A percentile compares a stretch with the other conserved stretches of the same genome.
phyloP scores from a whole-genome alignment of 805 yeast genomes.

The Candida piceae region DNA sequence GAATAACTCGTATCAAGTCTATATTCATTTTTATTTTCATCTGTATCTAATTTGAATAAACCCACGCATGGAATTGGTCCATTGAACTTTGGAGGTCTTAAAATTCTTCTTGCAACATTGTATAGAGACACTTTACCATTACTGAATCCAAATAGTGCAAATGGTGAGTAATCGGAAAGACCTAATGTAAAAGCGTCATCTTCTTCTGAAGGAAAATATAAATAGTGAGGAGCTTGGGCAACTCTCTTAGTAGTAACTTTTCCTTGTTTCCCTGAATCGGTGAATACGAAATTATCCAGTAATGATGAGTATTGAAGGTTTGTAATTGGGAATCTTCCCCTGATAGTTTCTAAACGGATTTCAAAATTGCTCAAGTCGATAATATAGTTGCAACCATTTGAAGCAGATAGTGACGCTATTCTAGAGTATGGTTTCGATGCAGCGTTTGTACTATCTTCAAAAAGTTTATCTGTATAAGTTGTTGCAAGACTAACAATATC shows the following conservation, averaged over 20 bases:
- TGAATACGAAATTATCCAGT: conserved; percentile 17
- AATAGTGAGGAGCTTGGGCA: conserved; percentile 5
- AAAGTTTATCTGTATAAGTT: conserved; percentile 16
- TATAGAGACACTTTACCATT: conserved; percentile 17
- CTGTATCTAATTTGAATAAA: conserved; percentile 19
- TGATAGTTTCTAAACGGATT: conserved; percentile 11
- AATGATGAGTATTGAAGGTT: conserved; percentile 18
- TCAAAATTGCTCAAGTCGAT: conserved; percentile 18
- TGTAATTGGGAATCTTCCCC: conserved; percentile 7
- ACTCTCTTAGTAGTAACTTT: conserved; percentile 19
- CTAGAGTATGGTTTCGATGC: conserved; percentile 4
- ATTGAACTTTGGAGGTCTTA: conserved; percentile 9
- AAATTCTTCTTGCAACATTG: conserved; percentile 12
- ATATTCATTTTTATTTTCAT: conserved; percentile 12
- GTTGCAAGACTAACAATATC: conserved; percentile 21
- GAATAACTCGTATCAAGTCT: conserved; percentile 20
- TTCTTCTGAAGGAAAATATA: conserved; percentile 16
- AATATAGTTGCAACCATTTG: conserved; percentile 14
- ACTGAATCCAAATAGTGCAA: conserved; percentile 11
- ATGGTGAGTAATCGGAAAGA: conserved; percentile 12
- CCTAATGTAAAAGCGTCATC: conserved; percentile 14
- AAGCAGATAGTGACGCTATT: conserved; percentile 13
- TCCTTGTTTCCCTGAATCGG: conserved; percentile 14
- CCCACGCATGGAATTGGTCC: conserved; percentile 13
- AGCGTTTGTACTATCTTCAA: neutral